Conservation (phyloP, 805 yeast genomes). For the Maudiozyma pseudohumilis region DNA sequence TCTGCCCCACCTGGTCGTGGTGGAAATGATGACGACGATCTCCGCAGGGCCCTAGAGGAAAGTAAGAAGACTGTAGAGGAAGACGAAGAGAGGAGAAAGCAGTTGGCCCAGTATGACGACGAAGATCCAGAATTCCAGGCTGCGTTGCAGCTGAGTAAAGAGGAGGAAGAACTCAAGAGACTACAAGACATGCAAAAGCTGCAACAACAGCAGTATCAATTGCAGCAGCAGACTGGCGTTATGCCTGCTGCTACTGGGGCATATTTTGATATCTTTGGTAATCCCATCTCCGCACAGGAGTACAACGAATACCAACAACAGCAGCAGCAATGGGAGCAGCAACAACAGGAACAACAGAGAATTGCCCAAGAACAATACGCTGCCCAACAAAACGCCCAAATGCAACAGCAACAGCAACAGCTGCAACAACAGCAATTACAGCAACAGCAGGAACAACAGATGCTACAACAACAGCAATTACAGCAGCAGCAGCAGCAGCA, state of each 20-base stretch:
- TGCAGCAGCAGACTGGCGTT: slow-evolving; percentile 8
- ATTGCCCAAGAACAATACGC: slow-evolving; percentile 19
- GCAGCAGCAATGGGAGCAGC: slow-evolving; percentile 15
- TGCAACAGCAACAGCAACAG: slow-evolving; percentile 2
- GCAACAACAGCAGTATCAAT: slow-evolving; percentile 15
- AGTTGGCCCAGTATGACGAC: slow-evolving; percentile 11
- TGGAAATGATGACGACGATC: slow-evolving; percentile 53
- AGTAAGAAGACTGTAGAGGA: slow-evolving; percentile 76
- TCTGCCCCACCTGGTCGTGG: too few relatives aligned
- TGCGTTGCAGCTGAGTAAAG: slow-evolving; percentile 25
- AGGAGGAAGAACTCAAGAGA: slow-evolving; percentile 25
- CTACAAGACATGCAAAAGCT: slow-evolving; percentile 22
- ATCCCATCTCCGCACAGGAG: slow-evolving; percentile 23
- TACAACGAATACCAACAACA: slow-evolving; percentile 26
- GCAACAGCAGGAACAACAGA: slow-evolving; percentile 4
- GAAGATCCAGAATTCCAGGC: slow-evolving; percentile 25
- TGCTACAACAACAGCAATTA: slow-evolving; percentile 3
- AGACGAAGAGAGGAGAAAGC: slow-evolving; percentile 52
- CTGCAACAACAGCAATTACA: slow-evolving; percentile 3
- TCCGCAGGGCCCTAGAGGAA: slow-evolving; percentile 71
- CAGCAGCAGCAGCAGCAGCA: slow-evolving; percentile 8
- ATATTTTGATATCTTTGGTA: slow-evolving; percentile 23
- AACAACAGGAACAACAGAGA: slow-evolving; percentile 24
- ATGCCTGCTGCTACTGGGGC: slow-evolving; percentile 6
- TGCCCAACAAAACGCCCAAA: slow-evolving; percentile 4